Base-by-base conservation (phyloP, 768 basidiomycete species). In the Exidia glandulosa region DNA sequence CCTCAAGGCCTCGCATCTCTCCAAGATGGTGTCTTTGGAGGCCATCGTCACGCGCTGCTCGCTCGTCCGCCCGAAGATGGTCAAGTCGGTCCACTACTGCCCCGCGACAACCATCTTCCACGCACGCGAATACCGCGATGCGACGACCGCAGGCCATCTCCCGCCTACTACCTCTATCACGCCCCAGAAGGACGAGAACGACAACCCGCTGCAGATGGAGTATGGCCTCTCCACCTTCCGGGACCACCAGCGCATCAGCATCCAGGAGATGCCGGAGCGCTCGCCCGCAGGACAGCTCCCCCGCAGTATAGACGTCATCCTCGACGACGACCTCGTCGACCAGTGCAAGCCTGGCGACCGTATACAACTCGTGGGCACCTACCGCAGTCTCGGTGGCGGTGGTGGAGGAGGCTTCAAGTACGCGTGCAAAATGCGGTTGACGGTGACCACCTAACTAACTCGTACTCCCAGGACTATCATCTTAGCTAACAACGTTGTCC, bases 251-350 rank as follows among this genome's bases (percentile, higher is more conserved):
- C 85, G 93, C 64, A 90, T 98, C 69, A 93, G 86, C 71, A 98
- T 99, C 63, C 96, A 99, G 75, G 96, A 99, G 70, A 98, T 99
- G 95, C 96, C 96, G 2, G 96, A 99, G 74, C 85, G 96, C 27
- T 94, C 96, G 14, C 96, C 96, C 29, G 90, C 96, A 48, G 96
- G 96, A 31, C 95, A 97, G 72, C 78, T 99, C 31, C 96, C 96
- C 50, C 81, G 96, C 55, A 94, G 94, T 67, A 94, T 93, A 34
- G 96, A 99, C 71, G 88, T 98, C 57, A 90, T 97, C 50, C 74
- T 97, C 63, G 95, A 96, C 65, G 94, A 96, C 63, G 96, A 99
- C 71, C 76, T 98, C 56, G 96, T 99, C 32, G 96, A 99, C 74
- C 87, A 84, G 68, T 96, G 93, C 71, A 99, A 99, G 73, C 95